Conservation (phyloP, 768 basidiomycete species). For the Russula lepida region DNA sequence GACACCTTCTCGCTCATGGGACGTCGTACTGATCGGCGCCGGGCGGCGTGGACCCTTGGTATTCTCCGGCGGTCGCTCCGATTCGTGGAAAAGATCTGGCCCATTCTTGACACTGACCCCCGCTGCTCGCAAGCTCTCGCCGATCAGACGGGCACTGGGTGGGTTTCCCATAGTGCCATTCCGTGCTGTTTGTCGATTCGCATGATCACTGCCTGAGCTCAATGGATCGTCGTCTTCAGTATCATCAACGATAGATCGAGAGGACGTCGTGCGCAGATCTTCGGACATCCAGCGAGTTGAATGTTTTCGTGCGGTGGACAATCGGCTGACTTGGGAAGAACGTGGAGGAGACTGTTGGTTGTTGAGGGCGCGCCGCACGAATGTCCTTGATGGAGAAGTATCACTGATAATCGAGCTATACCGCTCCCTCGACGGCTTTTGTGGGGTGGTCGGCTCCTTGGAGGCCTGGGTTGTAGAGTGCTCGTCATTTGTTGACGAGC, state of each 20-base stretch:
- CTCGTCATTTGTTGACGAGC: not conserved
- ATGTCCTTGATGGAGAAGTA: conserved; percentile 20
- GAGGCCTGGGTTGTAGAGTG: not conserved
- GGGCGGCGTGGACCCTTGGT: not conserved
- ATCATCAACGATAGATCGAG: conserved; percentile 22
- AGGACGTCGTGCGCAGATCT: conserved; percentile 29
- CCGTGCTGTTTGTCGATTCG: conserved; percentile 48
- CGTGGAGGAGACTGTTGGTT: conserved; percentile 25
- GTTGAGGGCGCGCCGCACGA: conserved; percentile 7
- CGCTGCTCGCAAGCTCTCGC: conserved; percentile 63
- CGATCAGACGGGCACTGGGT: conserved; percentile 50
- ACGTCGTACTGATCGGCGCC: not conserved
- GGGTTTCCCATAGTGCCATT: conserved; percentile 68
- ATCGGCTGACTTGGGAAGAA: conserved; percentile 29
- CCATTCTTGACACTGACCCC: conserved; percentile 40
- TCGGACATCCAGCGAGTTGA: conserved; percentile 49
- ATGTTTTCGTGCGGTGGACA: conserved; percentile 40
- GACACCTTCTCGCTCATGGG: not conserved
- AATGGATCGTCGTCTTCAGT: conserved; percentile 23
- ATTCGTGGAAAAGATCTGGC: conserved; percentile 31
- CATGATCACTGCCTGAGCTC: conserved; percentile 24
- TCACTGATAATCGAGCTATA: conserved; percentile 17
- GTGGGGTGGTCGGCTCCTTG: conserved; percentile 19
- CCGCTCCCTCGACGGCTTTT: conserved; percentile 17
- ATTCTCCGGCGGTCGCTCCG: not conserved